Evolutionary conservation across 1,139 yeast genomes (phyloP).

Genomic region (Yamadazyma aaseri): DNA sequence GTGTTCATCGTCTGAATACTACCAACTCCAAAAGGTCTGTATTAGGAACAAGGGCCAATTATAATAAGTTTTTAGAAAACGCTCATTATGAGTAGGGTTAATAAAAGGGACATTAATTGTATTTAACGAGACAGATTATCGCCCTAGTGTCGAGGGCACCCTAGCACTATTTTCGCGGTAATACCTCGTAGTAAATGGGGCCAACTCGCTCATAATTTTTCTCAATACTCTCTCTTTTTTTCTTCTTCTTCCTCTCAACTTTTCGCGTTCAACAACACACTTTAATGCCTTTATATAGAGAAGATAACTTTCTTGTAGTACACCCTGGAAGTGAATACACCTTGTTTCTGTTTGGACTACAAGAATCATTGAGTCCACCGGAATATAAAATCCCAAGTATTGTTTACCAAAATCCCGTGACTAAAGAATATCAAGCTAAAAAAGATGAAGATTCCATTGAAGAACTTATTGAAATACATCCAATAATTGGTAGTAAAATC

Average conservation of each 20-base stretch:
- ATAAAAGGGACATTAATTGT: neutral
- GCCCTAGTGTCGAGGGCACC: no score
- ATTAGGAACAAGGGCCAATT: slow-evolving; percentile 42
- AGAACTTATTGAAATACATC: slow-evolving; percentile 47
- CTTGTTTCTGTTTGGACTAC: slow-evolving; percentile 75
- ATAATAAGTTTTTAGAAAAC: slow-evolving; percentile 38
- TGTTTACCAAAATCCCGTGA: slow-evolving; percentile 56
- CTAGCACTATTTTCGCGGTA: no score
- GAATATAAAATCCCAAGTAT: slow-evolving; percentile 70
- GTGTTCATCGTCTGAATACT: slow-evolving; percentile 29
- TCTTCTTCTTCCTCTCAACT: no score
- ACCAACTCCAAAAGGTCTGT: slow-evolving; percentile 35
- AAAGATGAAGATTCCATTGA: slow-evolving; percentile 28
- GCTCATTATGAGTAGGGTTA: slow-evolving; percentile 20
- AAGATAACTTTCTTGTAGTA: slow-evolving; percentile 61
- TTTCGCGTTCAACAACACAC: slow-evolving; percentile 4
- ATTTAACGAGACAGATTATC: no score
- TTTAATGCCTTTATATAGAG: slow-evolving; percentile 58
- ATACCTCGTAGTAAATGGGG: no score
- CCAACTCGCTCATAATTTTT: no score
- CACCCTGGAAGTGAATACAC: slow-evolving; percentile 82
- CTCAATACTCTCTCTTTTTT: neutral
- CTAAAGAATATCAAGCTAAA: slow-evolving; percentile 41
- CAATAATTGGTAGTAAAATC: slow-evolving; percentile 64
- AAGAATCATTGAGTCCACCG: slow-evolving; percentile 78